A percentile compares a stretch with the other conserved stretches of the same genome.
phyloP scores from a whole-genome alignment of 1,139 yeast species.

The Blastobotrys apis region DNA sequence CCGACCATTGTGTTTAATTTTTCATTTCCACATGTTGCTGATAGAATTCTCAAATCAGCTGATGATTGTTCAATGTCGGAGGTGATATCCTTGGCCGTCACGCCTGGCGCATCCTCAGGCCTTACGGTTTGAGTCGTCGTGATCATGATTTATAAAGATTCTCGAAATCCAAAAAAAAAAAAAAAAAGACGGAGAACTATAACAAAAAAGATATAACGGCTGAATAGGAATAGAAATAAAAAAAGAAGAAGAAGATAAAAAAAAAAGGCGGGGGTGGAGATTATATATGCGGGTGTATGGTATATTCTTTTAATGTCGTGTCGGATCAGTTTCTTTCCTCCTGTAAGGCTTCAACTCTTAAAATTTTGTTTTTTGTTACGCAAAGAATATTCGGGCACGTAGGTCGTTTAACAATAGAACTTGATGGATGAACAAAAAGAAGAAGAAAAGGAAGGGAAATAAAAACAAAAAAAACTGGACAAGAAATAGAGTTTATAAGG shows the following conservation, averaged over 20 bases:
- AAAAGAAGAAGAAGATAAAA: neutral
- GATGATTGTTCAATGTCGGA: too few relatives aligned
- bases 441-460: neutral
- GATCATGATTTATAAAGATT: constrained; percentile 1
- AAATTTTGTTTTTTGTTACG: too few relatives aligned
- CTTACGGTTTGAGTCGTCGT: constrained; percentile 5
- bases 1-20: constrained; percentile 21
- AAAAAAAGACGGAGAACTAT: neutral
- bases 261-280: neutral
- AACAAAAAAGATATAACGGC: neutral
- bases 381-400: too few relatives aligned
- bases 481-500: neutral
- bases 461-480: neutral
- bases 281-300: neutral
- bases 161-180: too few relatives aligned
- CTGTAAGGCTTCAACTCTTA: too few relatives aligned
- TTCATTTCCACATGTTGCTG: constrained; percentile 12
- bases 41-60: constrained; percentile 10
- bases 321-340: too few relatives aligned
- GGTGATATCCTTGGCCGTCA: neutral
- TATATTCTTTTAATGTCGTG: neutral
- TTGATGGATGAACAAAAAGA: neutral
- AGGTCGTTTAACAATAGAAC: too few relatives aligned
- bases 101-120: too few relatives aligned
- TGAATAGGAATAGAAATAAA: neutral